These are phyloP conservation scores for Neurospora sp. DNA, from an alignment of 495 filamentous ascomycete species.

Conservation along the genomic window DNA sequence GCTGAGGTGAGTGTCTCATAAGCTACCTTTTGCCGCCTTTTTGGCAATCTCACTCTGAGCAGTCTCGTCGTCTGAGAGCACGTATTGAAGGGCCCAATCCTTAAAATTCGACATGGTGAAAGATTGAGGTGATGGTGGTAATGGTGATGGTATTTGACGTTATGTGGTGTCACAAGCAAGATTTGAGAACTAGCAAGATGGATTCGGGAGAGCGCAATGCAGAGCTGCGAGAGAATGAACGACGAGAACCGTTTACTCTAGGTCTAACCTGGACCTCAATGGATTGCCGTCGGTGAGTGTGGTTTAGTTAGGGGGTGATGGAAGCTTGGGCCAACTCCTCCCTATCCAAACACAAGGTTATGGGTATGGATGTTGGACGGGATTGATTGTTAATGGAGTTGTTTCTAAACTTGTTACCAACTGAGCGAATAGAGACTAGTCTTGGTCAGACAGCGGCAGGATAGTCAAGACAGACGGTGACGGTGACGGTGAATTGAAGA, in stretches of 20 bases:
- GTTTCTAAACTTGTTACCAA: not conserved
- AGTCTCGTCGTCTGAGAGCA: constrained; percentile 34
- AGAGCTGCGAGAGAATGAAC: not conserved
- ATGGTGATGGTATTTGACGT: not conserved
- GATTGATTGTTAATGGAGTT: not conserved
- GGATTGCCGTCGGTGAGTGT: not conserved
- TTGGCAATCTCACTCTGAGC: constrained; percentile 23
- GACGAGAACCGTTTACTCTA: not conserved
- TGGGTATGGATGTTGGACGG: not conserved
- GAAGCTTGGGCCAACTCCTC: not conserved
- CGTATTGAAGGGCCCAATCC: constrained; percentile 38
- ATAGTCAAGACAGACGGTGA: not conserved
- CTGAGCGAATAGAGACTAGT: not conserved
- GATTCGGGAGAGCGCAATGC: not conserved
- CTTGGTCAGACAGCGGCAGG: not conserved
- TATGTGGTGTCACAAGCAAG: not conserved
- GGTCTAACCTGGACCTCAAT: not conserved
- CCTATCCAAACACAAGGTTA: not conserved
- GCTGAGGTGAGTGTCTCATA: not conserved
- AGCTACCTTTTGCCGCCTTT: constrained; percentile 31
- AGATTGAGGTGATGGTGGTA: not conserved
- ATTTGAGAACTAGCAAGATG: not conserved
- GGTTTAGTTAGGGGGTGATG: not conserved
- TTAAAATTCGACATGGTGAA: constrained; percentile 34
- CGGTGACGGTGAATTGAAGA: not conserved